Evolutionary conservation across 108 stramenopile genomes (phyloP).

Genomic region (Seminavis robusta): DNA sequence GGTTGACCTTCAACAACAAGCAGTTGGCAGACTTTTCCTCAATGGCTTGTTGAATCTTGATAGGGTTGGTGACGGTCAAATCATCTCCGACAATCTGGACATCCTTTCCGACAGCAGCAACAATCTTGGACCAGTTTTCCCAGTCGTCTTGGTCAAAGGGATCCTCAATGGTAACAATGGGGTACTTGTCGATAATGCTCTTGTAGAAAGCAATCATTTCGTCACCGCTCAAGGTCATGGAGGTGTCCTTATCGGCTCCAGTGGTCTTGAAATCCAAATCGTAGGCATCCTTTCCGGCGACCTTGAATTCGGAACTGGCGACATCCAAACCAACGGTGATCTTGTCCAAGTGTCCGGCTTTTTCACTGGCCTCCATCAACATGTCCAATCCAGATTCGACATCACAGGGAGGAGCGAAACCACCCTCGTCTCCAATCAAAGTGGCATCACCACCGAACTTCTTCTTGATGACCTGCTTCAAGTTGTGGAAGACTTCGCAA

Average conservation of each 20-base stretch:
- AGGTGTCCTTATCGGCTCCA: constrained; percentile 78
- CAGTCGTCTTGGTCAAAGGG: constrained; percentile 99
- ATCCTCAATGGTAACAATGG: constrained; percentile 99
- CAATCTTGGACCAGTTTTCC: constrained; percentile 95
- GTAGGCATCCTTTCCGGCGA: constrained; percentile 88
- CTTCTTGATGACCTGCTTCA: constrained; percentile 96
- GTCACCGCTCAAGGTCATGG: constrained; percentile 83
- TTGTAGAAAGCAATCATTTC: constrained; percentile 96
- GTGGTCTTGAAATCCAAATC: constrained; percentile 97
- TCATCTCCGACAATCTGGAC: constrained; percentile 99
- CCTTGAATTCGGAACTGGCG: constrained; percentile 98
- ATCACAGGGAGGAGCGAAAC: constrained; percentile 97
- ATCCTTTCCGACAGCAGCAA: constrained; percentile 75
- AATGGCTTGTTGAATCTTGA: constrained; percentile 92
- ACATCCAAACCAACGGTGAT: constrained; percentile 97
- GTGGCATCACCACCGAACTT: constrained; percentile 99
- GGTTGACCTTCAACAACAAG: constrained; percentile 99
- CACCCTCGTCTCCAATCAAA: constrained; percentile 98
- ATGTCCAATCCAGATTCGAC: constrained; percentile 92
- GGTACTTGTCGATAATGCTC: constrained; percentile 86
- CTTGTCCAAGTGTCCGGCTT: constrained; percentile 95
- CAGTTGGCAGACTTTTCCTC: constrained; percentile 93
- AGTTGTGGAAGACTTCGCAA: constrained; percentile 97
- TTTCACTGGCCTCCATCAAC: constrained; percentile 96
- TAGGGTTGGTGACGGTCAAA: constrained; percentile 97